A percentile compares a stretch with the other conserved stretches of the same genome.
Evolutionary conservation across 2,329 filamentous ascomycete genomes (phyloP).

Genomic region (Fusarium secorum): DNA sequence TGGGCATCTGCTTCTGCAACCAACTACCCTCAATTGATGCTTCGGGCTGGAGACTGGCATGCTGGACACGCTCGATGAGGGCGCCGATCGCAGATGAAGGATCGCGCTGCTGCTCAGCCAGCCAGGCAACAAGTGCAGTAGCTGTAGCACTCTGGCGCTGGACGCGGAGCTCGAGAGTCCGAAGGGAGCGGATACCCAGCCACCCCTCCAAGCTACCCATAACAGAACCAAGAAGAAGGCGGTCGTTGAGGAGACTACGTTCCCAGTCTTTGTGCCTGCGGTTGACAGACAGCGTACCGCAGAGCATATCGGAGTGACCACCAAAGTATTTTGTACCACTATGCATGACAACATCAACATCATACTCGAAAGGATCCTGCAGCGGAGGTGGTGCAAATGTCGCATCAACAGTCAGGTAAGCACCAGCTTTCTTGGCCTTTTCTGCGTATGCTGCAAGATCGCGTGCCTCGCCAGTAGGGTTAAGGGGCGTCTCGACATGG

Average conservation of each 20-base stretch:
- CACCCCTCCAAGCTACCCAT: slow-evolving; percentile 92
- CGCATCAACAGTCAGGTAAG: slow-evolving; percentile 82
- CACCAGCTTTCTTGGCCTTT: slow-evolving; percentile 75
- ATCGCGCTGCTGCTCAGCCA: slow-evolving; percentile 60
- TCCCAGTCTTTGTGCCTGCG: slow-evolving; percentile 65
- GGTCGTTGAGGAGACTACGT: slow-evolving; percentile 68
- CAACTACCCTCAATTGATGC: slow-evolving; percentile 68
- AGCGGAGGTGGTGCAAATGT: slow-evolving; percentile 93
- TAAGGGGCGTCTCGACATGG: slow-evolving; percentile 92
- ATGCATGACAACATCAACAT: slow-evolving; percentile 90
- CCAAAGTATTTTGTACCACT: slow-evolving; percentile 96
- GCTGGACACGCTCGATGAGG: slow-evolving; percentile 69
- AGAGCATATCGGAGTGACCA: slow-evolving; percentile 92
- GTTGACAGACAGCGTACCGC: slow-evolving; percentile 78
- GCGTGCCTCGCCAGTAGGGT: slow-evolving; percentile 84
- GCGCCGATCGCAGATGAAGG: slow-evolving; percentile 54
- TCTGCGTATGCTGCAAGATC: slow-evolving; percentile 75
- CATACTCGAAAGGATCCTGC: slow-evolving; percentile 82
- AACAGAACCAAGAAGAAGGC: slow-evolving; percentile 80
- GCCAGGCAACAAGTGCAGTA: slow-evolving; percentile 73
- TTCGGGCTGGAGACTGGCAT: slow-evolving; percentile 80
- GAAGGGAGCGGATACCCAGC: slow-evolving; percentile 85
- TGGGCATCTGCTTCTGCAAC: slow-evolving; percentile 88
- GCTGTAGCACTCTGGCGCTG: slow-evolving; percentile 78
- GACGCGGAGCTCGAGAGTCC: slow-evolving; percentile 86